These are phyloP conservation scores for Cladosporium sp. DNA, from an alignment of 2,329 filamentous ascomycete species.

Conservation along the genomic window DNA sequence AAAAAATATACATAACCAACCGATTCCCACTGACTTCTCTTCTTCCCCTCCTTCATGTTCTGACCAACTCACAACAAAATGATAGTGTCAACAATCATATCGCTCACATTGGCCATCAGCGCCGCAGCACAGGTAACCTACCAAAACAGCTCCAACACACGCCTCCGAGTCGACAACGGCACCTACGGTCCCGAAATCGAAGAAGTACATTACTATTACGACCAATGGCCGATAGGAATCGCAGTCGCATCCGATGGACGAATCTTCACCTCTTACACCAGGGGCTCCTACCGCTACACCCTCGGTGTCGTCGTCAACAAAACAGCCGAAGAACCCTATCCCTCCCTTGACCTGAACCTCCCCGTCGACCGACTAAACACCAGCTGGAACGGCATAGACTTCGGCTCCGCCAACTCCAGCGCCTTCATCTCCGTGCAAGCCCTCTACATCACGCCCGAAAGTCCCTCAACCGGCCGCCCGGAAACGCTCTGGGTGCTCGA, in stretches of 20 bases:
- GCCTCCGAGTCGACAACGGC: slow-evolving; percentile 43
- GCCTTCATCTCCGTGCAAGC: slow-evolving; percentile 43
- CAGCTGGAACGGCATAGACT: slow-evolving; percentile 37
- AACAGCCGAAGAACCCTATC: slow-evolving; percentile 45
- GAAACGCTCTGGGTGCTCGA: slow-evolving; percentile 46
- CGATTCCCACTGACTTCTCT: neutral
- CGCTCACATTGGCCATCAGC: slow-evolving; percentile 11
- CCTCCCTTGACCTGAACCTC: slow-evolving; percentile 36
- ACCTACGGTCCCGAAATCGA: slow-evolving; percentile 45
- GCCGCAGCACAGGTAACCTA: slow-evolving; percentile 17
- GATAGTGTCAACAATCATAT: neutral
- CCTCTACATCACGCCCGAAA: slow-evolving; percentile 40
- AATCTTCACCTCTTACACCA: slow-evolving; percentile 44
- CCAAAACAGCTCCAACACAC: slow-evolving; percentile 28
- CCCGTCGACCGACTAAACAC: slow-evolving; percentile 35
- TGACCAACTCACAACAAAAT: neutral
- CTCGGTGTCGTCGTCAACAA: slow-evolving; percentile 45
- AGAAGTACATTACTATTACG: slow-evolving; percentile 46
- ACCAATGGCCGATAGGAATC: slow-evolving; percentile 44
- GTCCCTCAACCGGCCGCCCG: slow-evolving; percentile 23
- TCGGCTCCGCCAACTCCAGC: slow-evolving; percentile 40
- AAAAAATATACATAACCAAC: neutral
- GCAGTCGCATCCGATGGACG: slow-evolving; percentile 40
- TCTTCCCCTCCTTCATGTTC: neutral
- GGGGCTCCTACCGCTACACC: slow-evolving; percentile 44